Base-by-base conservation (phyloP, 202 grass and related monocot genomes). In the Panicum hallii region DNA sequence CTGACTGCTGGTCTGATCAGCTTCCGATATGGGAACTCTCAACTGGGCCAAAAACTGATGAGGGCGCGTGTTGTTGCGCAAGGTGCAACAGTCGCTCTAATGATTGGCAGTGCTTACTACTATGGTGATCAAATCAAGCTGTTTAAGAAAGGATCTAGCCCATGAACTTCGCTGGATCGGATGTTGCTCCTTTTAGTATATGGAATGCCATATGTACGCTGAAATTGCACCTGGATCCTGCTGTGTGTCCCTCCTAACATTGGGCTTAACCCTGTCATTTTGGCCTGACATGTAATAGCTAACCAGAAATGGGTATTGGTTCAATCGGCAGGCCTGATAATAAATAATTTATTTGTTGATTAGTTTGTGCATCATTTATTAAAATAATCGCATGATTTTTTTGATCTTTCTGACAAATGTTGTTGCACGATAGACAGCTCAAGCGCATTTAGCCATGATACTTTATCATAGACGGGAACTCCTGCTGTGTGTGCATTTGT, bases 11-110 rank as follows among this genome's bases (percentile, higher is more conserved):
- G 93, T 77, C 84, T 99, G 11, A 85, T 99, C 65, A 99, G 97
- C 78, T 99, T 96, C 86, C 90, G 90, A 79, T 93, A 91, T 64
- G 97, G 97, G 53, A 99, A 99, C 63, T 94, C 97, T 58, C 76
- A 88, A 58, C 81, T 99, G 60, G 97, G 93, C 75, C 93, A 99
- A 88, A 94, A 94, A 86, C 79, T 99, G 60, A 97, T 99, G 97
- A 91, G 97, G 85, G 97, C 97, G 10, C 93, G 91, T 81, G 97
- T 99, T 73, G 84, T 97, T 36, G 86, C 88, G 53, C 93, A 99
- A 92, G 97, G 97, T 2, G 91, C 83, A 49, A 99, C 93, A 41
- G 97, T 99, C 63, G 93, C 91, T 83, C 85, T 99, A 79, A 99
- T 99, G 93, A 89, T 94, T 0, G 91, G 93, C 68, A 97, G 93